These are phyloP conservation scores for Pseudozyma pruni DNA, from an alignment of 1,284 basidiomycete genomes.

Conservation along the genomic window DNA sequence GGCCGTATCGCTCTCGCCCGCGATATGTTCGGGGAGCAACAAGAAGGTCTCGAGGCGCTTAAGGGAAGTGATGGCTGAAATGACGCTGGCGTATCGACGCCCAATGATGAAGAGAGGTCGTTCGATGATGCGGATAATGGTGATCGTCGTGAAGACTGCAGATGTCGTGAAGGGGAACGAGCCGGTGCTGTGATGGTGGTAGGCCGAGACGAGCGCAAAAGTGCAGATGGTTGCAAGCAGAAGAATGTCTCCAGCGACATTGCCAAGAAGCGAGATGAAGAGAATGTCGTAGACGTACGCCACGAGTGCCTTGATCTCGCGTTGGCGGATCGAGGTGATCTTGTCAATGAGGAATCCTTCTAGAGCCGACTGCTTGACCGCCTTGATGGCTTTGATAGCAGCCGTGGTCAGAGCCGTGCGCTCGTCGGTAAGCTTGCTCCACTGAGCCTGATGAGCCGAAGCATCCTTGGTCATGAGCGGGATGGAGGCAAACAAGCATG, in stretches of 20 bases:
- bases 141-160: constrained; percentile 52
- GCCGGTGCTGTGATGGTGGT: constrained; percentile 7
- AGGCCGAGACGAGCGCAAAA: constrained; percentile 19
- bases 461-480: constrained; percentile 32
- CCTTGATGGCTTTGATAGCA: constrained; percentile 42
- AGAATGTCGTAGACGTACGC: constrained; percentile 7
- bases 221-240: constrained; percentile 28
- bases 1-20: background rate
- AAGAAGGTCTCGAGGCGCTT: constrained; percentile 47
- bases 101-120: constrained; percentile 47
- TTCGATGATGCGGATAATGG: constrained; percentile 44
- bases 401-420: constrained; percentile 38
- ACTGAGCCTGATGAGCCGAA: constrained; percentile 22
- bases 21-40: constrained; percentile 6
- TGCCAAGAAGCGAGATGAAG: constrained; percentile 7
- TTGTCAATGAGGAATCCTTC: constrained; percentile 37
- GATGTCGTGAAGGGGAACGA: constrained; percentile 29
- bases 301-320: constrained; percentile 16
- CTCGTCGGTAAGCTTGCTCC: constrained; percentile 46
- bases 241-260: constrained; percentile 22
- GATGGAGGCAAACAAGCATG: constrained; percentile 24
- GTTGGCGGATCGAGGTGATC: constrained; percentile 15
- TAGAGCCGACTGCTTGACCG: constrained; percentile 52
- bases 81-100: constrained; percentile 31
- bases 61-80: constrained; percentile 41